Percentiles rank a stretch among this genome's conserved stretches.
Evolutionary conservation across 176 grass and related monocot genomes (phyloP).

Genomic region (Triticum timopheevii): DNA sequence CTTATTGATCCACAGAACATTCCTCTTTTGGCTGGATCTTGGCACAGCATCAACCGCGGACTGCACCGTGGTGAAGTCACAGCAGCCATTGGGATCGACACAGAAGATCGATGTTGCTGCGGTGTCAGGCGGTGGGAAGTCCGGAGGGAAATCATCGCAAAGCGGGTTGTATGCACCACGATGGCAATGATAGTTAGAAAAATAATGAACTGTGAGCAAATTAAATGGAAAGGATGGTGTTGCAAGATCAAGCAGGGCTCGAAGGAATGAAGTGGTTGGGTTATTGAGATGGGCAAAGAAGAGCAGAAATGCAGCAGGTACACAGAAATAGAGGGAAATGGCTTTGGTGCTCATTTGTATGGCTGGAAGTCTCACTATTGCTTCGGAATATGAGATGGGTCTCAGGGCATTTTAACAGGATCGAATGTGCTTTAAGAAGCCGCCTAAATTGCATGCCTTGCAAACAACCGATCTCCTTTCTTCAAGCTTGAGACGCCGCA

Average conservation of each 20-base stretch:
- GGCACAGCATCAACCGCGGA: slow-evolving; percentile 54
- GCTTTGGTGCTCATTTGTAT: slow-evolving; percentile 28
- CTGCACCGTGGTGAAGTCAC: slow-evolving; percentile 73
- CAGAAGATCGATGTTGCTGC: slow-evolving; percentile 42
- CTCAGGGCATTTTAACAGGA: slow-evolving; percentile 27
- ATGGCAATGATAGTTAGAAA: slow-evolving; percentile 3
- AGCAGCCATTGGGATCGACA: slow-evolving; percentile 76
- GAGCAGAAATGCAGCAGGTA: slow-evolving; percentile 34
- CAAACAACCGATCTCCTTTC: slow-evolving; percentile 66
- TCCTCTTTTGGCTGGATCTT: slow-evolving; percentile 51
- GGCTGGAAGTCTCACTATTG: neutral
- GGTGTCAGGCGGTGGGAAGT: slow-evolving; percentile 55
- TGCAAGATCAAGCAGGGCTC: slow-evolving; percentile 10
- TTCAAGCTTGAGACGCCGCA: slow-evolving; percentile 53
- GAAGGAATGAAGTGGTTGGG: slow-evolving; percentile 8
- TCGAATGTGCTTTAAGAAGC: slow-evolving; percentile 42
- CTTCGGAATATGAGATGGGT: slow-evolving; percentile 3
- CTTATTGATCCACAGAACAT: slow-evolving; percentile 83
- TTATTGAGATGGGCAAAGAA: slow-evolving; percentile 22
- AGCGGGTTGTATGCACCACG: slow-evolving; percentile 26
- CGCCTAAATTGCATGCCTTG: slow-evolving; percentile 69
- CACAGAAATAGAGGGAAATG: slow-evolving; percentile 28
- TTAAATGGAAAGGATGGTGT: slow-evolving; percentile 4
- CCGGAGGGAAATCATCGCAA: slow-evolving; percentile 64
- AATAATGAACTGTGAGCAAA: neutral